A percentile compares a stretch with the other conserved stretches of the same genome.
Conservation (phyloP, 345 rosid genomes). For the Abelmoschus esculentus region DNA sequence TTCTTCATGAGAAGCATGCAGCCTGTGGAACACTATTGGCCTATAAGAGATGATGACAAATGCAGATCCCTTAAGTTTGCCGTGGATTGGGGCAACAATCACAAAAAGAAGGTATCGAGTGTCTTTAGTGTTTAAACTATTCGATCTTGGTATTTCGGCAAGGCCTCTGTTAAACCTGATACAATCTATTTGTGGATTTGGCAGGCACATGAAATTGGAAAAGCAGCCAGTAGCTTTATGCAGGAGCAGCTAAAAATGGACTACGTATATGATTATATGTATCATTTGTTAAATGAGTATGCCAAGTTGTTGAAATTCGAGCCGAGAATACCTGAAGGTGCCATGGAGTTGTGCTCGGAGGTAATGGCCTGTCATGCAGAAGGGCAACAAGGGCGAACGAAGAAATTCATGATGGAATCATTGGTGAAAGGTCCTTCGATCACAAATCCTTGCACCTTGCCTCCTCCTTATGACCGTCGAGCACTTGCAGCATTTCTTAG, state of each 20-base stretch:
- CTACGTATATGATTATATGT: conserved; percentile 66
- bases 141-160: neutral
- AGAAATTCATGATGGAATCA: conserved; percentile 47
- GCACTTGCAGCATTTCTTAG: conserved; percentile 21
- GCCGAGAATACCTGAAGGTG: conserved; percentile 39
- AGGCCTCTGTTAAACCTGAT: neutral
- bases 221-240: conserved; percentile 48
- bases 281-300: conserved; percentile 60
- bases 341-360: conserved; percentile 52
- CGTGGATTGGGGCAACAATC: conserved; percentile 69
- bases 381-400: conserved; percentile 34
- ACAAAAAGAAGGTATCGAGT: conserved; percentile 42
- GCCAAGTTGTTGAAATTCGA: conserved; percentile 47
- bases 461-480: conserved; percentile 42
- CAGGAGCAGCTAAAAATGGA: conserved; percentile 56
- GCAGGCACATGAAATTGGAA: conserved; percentile 61
- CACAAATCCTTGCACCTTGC: conserved; percentile 43
- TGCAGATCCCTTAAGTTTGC: conserved; percentile 72
- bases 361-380: conserved; percentile 39
- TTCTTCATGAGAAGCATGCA: conserved; percentile 42
- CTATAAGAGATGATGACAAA: conserved; percentile 43
- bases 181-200: neutral
- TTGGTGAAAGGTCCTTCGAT: conserved; percentile 38
- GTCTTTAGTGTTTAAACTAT: neutral
- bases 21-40: conserved; percentile 64